Base-by-base conservation (phyloP, 148 eudicot genomes). In the Amaranthus hypochondriacus region DNA sequence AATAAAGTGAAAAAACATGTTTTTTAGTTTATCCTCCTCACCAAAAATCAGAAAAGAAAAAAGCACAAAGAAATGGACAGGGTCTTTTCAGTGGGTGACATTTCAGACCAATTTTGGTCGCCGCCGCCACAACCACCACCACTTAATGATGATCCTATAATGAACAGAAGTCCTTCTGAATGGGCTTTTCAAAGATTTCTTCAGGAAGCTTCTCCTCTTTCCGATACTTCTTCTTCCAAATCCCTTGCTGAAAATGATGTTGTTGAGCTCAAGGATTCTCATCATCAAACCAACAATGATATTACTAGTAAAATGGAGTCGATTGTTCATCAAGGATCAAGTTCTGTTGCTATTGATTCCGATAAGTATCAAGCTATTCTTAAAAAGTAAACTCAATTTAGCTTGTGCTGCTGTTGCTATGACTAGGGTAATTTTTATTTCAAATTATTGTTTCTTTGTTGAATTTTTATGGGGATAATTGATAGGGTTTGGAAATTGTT, bases 391-490 rank as follows among this genome's bases (percentile, higher is more conserved):
- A 4, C 94, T 93, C 68, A 81, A 90, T 84, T 70, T 93, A 73
- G 96, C 98, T 5, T 93, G 98, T 72, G 94, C 93, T 48, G 98
- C 98, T 73, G 93, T 91, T 43, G 98, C 98, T 62, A 74, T 85
- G 85, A 82, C 87, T 18, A 78, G 89, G 86, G 98, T 93, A 73
- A 3, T 48, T 80, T 46, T 4, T 44, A n/a, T 56, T 7, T 44
- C 6, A 2, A 15, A 14, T 70, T 9, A 3, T 21, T 73, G 51
- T 48, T 12, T 61, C 39, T 28, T 28, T 28, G 39, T 28, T 28
- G 1, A 28, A 28, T 28, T 28, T 28, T 28, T 28, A 28, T 28
- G 2, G 39, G 39, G 39, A 28, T 28, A 28, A 28, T 28, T 28
- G 39, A 28, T 28, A n/a, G 7, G 4, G 11, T 7, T 70, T 70